Evolutionary conservation across 176 grass and related monocot species (phyloP), one percentile per base, ranked within the genome.

Genomic region (Avena eriantha): DNA sequence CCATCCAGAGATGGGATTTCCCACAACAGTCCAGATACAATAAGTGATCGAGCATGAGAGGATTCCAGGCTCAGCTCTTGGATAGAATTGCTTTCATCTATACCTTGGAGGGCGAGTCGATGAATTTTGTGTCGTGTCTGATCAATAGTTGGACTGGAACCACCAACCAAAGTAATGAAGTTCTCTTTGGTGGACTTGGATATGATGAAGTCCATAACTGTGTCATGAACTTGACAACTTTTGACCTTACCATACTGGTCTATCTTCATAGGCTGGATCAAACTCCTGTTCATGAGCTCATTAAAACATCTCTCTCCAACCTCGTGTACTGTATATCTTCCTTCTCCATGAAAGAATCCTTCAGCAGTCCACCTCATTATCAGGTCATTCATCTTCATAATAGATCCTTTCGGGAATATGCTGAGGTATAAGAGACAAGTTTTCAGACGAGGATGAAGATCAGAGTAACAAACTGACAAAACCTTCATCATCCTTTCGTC

Each of bases 271-370:
- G 68, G 68, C 19, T 71, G 68, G 18, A 71, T 71, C 68, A 71
- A 71, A 41, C 67, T 69, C 34, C 67, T 69, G 39, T 69, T 69
- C 67, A 69, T 5, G 67, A 71, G 67, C 34, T 69, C 67, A 69
- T 69, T 69, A 21, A 69, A 69, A 39, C 67, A 69, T 8, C 16
- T 21, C 34, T 69, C 67, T 69, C 67, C 67, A 39, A 69, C 19
- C 34, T 69, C 67, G 41, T 69, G 16, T 39, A 35, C 34, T 41
- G 67, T 35, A 41, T 69, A 39, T 69, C 0, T 41, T 41, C 18
- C 33, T 69, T 69, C 67, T 69, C 67, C 67, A 69, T 69, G 67
- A 41, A 69, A 69, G 67, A 69, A 69, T 69, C 67, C 67, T 69
- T 69, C 67, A 39, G 67, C 67, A 21, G 67, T 71, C 68, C 68